Evolutionary conservation across 2,329 filamentous ascomycete genomes (phyloP).

Genomic region (Diaporthe nobilis): DNA sequence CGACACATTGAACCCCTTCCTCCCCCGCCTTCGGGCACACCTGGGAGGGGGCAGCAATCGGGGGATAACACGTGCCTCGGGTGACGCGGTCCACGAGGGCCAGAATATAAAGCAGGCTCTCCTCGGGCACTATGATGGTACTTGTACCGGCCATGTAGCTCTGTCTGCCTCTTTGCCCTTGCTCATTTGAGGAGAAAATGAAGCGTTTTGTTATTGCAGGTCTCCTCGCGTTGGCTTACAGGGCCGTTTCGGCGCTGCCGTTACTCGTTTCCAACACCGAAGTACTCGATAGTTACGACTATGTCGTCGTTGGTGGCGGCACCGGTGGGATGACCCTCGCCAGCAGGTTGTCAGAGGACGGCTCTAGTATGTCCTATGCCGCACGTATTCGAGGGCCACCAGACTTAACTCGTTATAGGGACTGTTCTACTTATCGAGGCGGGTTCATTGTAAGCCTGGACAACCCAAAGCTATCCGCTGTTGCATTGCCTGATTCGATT

Average conservation of each 20-base stretch:
- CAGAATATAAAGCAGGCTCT: not conserved
- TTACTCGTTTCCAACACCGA: conserved; percentile 16
- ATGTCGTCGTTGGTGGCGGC: conserved; percentile 39
- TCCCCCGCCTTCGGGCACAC: too few relatives aligned
- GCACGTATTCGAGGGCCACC: not conserved
- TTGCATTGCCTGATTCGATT: not conserved
- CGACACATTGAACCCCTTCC: not conserved
- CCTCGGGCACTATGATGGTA: not conserved
- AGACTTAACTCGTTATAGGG: not conserved
- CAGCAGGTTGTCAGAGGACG: conserved; percentile 27
- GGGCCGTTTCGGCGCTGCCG: conserved; percentile 5
- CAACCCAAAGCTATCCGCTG: too few relatives aligned
- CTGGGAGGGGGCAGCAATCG: not conserved
- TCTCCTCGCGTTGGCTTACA: not conserved
- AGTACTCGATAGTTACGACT: conserved; percentile 33
- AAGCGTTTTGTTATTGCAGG: not conserved
- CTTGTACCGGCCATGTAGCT: not conserved
- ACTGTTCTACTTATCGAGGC: conserved; percentile 8
- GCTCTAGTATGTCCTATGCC: not conserved
- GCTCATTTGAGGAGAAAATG: not conserved
- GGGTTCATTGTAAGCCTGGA: not conserved
- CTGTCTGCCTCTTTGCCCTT: not conserved
- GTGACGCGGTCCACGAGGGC: too few relatives aligned
- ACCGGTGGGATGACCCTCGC: conserved; percentile 38
- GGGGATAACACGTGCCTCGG: not conserved